These are phyloP conservation scores for Camillea tinctor DNA, from an alignment of 2,329 filamentous ascomycete species.

Conservation along the genomic window DNA sequence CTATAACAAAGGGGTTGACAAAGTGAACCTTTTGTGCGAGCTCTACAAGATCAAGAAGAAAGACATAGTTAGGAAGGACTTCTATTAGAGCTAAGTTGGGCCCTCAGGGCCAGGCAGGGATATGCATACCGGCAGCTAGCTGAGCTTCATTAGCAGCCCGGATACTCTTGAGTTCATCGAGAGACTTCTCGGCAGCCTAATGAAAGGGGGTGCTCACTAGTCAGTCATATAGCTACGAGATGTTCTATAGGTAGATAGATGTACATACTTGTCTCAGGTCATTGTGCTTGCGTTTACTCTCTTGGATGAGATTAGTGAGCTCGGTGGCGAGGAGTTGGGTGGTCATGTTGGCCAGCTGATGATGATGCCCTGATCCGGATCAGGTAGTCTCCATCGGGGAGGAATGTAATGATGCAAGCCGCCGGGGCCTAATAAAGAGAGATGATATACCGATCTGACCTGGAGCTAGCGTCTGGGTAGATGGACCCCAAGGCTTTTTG, in stretches of 20 bases:
- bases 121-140: conserved; percentile 62
- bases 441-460: background rate
- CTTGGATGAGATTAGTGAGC: conserved; percentile 86
- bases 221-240: background rate
- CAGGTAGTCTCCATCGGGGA: conserved; percentile 24
- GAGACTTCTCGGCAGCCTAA: conserved; percentile 87
- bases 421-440: background rate
- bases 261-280: conserved; percentile 75
- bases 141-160: conserved; percentile 74
- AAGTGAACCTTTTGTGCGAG: conserved; percentile 79
- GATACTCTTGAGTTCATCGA: conserved; percentile 81
- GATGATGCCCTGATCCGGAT: too few species aligned
- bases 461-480: too few species aligned
- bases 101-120: conserved; percentile 12
- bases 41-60: conserved; percentile 53
- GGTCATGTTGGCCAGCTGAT: conserved; percentile 64
- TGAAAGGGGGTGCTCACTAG: background rate
- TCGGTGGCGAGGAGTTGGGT: conserved; percentile 86
- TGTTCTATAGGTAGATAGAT: background rate
- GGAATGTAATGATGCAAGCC: background rate
- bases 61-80: background rate
- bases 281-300: conserved; percentile 91
- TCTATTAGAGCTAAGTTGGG: conserved; percentile 2
- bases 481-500: too few species aligned
- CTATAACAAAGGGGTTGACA: conserved; percentile 89